These are phyloP conservation scores for Fusarium pseudograminearum DNA, from an alignment of 2,329 filamentous ascomycete genomes.

Conservation along the genomic window DNA sequence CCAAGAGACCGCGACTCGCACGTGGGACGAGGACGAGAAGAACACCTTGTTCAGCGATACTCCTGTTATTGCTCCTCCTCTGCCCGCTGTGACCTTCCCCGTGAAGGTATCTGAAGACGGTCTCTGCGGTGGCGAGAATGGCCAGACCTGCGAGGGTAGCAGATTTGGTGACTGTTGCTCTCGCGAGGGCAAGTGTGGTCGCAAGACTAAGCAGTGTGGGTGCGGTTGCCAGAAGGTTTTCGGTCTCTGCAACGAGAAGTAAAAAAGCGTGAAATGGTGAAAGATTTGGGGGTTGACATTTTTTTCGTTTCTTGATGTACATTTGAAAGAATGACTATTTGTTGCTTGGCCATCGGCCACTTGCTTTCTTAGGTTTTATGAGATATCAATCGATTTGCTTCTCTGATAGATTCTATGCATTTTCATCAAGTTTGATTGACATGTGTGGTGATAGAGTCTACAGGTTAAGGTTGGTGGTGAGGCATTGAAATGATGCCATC, in stretches of 20 bases:
- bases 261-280: neutral
- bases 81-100: slow-evolving; percentile 33
- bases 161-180: slow-evolving; percentile 60
- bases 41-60: slow-evolving; percentile 27
- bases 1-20: slow-evolving; percentile 21
- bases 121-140: slow-evolving; percentile 55
- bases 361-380: slow-evolving; percentile 11
- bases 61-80: slow-evolving; percentile 9
- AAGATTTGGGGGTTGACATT: slow-evolving; percentile 7
- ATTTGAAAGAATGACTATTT: slow-evolving; percentile 36
- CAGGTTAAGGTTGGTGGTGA: neutral
- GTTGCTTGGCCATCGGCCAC: slow-evolving; percentile 16
- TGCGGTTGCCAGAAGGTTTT: slow-evolving; percentile 54
- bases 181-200: slow-evolving; percentile 55
- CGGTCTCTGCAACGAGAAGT: slow-evolving; percentile 49
- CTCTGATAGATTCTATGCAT: neutral
- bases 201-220: slow-evolving; percentile 52
- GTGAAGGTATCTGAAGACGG: slow-evolving; percentile 55
- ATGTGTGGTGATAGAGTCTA: neutral
- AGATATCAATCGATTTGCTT: slow-evolving; percentile 28
- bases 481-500: slow-evolving; percentile 3
- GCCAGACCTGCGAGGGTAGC: slow-evolving; percentile 58
- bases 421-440: neutral
- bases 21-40: slow-evolving; percentile 16
- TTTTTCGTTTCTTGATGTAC: slow-evolving; percentile 47